Evolutionary conservation across 345 rosid genomes (phyloP).

Genomic region (Citrus maxima): DNA sequence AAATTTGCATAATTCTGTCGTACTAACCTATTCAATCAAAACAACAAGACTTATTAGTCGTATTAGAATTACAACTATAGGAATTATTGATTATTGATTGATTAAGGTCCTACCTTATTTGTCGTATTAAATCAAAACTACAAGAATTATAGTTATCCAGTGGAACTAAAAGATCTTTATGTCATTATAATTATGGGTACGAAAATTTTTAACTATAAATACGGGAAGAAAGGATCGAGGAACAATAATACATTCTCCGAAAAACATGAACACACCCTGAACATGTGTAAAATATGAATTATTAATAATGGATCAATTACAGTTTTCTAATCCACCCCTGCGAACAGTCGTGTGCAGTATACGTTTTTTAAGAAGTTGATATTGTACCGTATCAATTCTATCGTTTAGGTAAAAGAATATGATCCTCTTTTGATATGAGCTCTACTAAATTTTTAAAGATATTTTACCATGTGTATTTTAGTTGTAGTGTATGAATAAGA

Average conservation of each 20-base stretch:
- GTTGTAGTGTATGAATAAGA: accelerated
- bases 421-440: too few relatives aligned
- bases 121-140: not conserved
- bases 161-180: too few relatives aligned
- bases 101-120: not conserved
- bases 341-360: not conserved
- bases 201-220: too few relatives aligned
- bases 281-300: too few relatives aligned
- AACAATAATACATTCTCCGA: too few relatives aligned
- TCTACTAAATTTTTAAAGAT: too few relatives aligned
- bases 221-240: too few relatives aligned
- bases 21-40: too few relatives aligned
- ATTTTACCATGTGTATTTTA: accelerated
- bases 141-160: too few relatives aligned
- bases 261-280: too few relatives aligned
- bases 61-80: not conserved
- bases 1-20: not conserved
- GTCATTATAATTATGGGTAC: too few relatives aligned
- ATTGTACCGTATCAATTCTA: too few relatives aligned
- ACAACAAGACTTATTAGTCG: not conserved
- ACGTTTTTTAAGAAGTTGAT: not conserved
- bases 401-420: not conserved
- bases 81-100: not conserved
- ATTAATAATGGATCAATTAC: not conserved
- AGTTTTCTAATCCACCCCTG: not conserved